Evolutionary conservation across 345 rosid species (phyloP), one percentile per base, ranked within the genome.

Genomic region (Dipteronia sinensis): DNA sequence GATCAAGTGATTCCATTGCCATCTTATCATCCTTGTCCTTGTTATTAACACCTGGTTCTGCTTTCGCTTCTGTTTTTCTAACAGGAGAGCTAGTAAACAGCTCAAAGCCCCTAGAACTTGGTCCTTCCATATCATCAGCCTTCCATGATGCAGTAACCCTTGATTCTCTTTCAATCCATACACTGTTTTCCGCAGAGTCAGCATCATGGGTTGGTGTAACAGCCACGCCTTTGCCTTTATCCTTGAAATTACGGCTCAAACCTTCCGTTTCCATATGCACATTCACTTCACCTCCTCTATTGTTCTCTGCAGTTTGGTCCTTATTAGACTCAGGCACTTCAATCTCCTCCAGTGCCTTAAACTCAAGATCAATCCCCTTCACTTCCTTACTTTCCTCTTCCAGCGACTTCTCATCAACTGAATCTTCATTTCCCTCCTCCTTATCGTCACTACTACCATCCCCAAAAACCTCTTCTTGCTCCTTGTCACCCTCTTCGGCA

Each of bases 81-180:
- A 86, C 90, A n/a, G 97, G 94, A 66, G 97, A 90, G 75, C 81
- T 86, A 25, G 93, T 85, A 76, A 96, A 96, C 82, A 96, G 89
- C 74, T 94, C 97, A 83, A 96, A 96, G 56, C 95, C 99, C 83
- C 95, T 84, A 29, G 79, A 78, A 82, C 97, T 96, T 53, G 93
- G 97, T 65, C 91, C 98, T 85, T 89, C 95, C 75, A 86, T 78
- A 76, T 89, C 91, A 80, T 82, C 89, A 71, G 86, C 91, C 80
- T 73, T 76, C 73, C 75, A 76, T 58, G 81, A 67, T 47, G 76
- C 63, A 10, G 61, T 53, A 81, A 85, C 84, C 69, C 81, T 81
- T 22, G 84, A 51, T 71, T 85, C 90, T 69, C 81, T 80, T 82
- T 84, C 92, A 7, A 82, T 64, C 80, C 85, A 85, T 40, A 71